phyloP scores from a whole-genome alignment of 805 yeast species.

The Kuraishia floccosa region DNA sequence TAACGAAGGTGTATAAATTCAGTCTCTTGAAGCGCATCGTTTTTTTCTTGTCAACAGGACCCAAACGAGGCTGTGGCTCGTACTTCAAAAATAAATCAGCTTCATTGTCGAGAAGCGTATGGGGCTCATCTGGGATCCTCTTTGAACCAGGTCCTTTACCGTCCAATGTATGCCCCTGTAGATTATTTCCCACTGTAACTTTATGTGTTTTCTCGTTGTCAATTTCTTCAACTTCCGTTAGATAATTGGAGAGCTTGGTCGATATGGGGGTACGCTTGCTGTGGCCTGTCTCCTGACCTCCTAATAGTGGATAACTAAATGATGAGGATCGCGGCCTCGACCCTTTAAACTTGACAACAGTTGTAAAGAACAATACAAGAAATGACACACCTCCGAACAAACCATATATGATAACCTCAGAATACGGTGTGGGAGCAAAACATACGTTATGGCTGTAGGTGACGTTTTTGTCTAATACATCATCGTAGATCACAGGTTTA shows the following conservation, averaged over 20 bases:
- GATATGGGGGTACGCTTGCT: background rate
- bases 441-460: slow-evolving; percentile 28
- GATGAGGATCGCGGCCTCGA: background rate
- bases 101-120: too few species aligned
- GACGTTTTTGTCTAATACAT: slow-evolving; percentile 23
- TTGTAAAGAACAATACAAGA: slow-evolving; percentile 3
- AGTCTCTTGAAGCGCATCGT: too few species aligned
- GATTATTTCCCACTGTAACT: too few species aligned
- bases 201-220: too few species aligned
- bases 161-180: too few species aligned
- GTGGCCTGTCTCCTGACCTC: background rate
- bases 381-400: slow-evolving; percentile 18
- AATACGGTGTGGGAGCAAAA: slow-evolving; percentile 33
- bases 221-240: slow-evolving; percentile 2
- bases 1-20: too few species aligned
- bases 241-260: slow-evolving; percentile 1
- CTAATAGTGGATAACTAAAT: too few species aligned
- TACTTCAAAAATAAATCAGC: too few species aligned
- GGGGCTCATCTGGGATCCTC: too few species aligned
- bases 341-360: background rate
- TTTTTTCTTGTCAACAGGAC: too few species aligned
- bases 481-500: slow-evolving; percentile 4
- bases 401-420: slow-evolving; percentile 25
- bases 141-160: too few species aligned
- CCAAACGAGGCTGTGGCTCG: too few species aligned